These are phyloP conservation scores for Xylaria sp. DNA, from an alignment of 2,329 filamentous ascomycete species.

Conservation along the genomic window DNA sequence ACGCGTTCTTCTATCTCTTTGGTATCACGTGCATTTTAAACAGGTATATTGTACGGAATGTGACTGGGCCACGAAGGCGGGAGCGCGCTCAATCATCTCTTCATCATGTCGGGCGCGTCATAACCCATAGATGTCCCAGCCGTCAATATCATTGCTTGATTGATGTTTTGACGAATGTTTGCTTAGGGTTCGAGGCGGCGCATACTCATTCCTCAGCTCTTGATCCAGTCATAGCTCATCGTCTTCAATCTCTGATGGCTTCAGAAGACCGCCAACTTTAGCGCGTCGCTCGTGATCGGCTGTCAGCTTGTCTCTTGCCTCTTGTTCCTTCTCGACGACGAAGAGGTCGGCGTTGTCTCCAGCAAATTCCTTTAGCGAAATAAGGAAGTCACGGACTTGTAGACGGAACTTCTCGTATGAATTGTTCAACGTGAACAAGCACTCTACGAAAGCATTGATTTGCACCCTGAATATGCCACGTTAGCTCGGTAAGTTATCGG, in stretches of 20 bases:
- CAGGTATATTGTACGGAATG: conserved; percentile 35
- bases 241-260: conserved; percentile 95
- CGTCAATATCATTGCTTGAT: conserved; percentile 45
- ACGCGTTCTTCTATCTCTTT: conserved; percentile 39
- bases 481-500: conserved; percentile 50
- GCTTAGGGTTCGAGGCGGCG: conserved; percentile 53
- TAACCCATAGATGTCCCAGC: conserved; percentile 52
- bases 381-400: conserved; percentile 94
- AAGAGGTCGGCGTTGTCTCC: conserved; percentile 96
- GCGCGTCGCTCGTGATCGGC: conserved; percentile 91
- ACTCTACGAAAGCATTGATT: conserved; percentile 89
- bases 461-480: conserved; percentile 68
- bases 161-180: conserved; percentile 38
- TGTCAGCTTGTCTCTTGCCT: conserved; percentile 83
- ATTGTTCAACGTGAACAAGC: conserved; percentile 86
- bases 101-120: conserved; percentile 46
- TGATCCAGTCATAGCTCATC: conserved; percentile 87
- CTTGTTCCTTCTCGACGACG: conserved; percentile 93
- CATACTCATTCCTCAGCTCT: conserved; percentile 72
- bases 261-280: conserved; percentile 94
- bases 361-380: conserved; percentile 95
- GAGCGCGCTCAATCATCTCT: conserved; percentile 25
- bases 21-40: conserved; percentile 43
- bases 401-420: conserved; percentile 95
- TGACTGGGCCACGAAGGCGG: conserved; percentile 32